Evolutionary conservation across 805 yeast genomes (phyloP).

Genomic region (Yarrowia sp.): DNA sequence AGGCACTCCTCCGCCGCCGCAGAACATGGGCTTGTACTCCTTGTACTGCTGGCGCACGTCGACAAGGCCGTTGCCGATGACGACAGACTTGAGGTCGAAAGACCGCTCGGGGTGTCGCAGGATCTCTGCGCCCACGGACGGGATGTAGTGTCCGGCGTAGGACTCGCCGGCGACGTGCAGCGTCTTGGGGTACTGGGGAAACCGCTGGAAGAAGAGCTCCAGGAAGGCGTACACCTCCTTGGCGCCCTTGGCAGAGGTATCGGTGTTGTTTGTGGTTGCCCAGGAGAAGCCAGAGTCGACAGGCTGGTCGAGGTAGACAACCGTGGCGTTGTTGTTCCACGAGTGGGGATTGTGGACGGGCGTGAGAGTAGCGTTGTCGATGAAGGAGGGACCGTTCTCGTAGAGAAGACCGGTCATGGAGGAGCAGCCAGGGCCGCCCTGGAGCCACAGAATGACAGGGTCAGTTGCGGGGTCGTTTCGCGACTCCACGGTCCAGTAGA

Average conservation of each 20-base stretch:
- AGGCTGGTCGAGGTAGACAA: constrained; percentile 78
- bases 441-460: constrained; percentile 77
- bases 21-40: constrained; percentile 86
- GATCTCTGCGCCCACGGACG: constrained; percentile 73
- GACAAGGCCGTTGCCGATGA: constrained; percentile 85
- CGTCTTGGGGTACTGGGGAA: constrained; percentile 41
- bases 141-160: constrained; percentile 82
- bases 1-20: constrained; percentile 69
- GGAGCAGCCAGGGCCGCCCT: constrained; percentile 87
- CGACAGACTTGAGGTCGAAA: constrained; percentile 66
- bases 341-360: constrained; percentile 68
- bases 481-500: constrained; percentile 75
- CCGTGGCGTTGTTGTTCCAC: constrained; percentile 78
- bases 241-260: constrained; percentile 72
- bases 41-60: constrained; percentile 74
- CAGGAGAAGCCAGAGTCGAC: constrained; percentile 73
- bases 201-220: constrained; percentile 69
- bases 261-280: constrained; percentile 39
- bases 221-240: constrained; percentile 72
- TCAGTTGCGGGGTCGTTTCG: constrained; percentile 76
- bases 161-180: constrained; percentile 85
- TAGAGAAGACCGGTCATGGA: constrained; percentile 75
- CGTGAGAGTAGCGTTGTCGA: constrained; percentile 47
- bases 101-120: constrained; percentile 52
- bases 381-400: constrained; percentile 75